These are phyloP conservation scores for Pyricularia pennisetigena DNA, from an alignment of 2,329 filamentous ascomycete genomes.

Conservation along the genomic window DNA sequence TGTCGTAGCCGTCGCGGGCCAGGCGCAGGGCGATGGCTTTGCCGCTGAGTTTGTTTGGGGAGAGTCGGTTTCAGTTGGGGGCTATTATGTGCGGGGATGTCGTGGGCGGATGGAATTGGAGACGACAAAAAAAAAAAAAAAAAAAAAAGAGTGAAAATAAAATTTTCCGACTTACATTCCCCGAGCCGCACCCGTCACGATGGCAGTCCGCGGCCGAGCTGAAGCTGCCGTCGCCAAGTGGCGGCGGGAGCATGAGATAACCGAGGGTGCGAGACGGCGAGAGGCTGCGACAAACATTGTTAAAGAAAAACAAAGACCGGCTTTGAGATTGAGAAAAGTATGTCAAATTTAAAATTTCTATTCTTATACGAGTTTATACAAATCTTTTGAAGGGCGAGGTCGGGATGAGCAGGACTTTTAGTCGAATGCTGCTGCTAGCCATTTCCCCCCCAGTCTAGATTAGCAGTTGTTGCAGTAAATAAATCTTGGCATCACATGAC, in stretches of 20 bases:
- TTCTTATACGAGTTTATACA: background rate
- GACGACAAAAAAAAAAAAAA: background rate
- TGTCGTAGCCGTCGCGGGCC: conserved; percentile 53
- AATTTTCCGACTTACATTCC: conserved; percentile 21
- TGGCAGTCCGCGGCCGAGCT: conserved; percentile 6
- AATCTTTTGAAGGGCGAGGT: background rate
- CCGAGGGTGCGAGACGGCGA: background rate
- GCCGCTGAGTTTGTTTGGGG: conserved; percentile 22
- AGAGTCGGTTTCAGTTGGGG: background rate
- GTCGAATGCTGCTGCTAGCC: background rate
- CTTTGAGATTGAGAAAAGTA: background rate
- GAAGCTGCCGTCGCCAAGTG: background rate
- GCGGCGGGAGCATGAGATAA: background rate
- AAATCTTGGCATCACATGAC: too few species aligned
- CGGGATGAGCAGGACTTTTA: background rate
- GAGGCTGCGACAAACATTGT: background rate
- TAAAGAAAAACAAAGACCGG: background rate
- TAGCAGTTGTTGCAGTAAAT: too few species aligned
- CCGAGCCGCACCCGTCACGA: conserved; percentile 18
- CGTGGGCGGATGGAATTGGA: background rate
- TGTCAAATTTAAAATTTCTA: background rate
- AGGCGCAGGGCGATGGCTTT: conserved; percentile 54
- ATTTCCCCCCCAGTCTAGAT: too few species aligned
- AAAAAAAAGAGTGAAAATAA: background rate
- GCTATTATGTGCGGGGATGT: background rate